Base-by-base conservation (phyloP, 768 basidiomycete species). In the Cubamyces lactineus region DNA sequence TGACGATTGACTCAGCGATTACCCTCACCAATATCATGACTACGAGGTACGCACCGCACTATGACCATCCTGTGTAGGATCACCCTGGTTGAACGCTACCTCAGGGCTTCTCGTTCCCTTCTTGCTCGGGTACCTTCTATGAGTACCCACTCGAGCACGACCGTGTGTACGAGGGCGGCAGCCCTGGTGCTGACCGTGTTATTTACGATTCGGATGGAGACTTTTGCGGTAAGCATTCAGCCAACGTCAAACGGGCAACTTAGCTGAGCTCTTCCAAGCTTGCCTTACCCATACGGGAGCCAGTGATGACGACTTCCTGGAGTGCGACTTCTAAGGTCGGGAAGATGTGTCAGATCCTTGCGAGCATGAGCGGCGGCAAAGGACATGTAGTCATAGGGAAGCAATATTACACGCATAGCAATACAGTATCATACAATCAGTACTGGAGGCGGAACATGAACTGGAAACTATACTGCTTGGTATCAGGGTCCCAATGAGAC, bases 401-500 rank as follows among this genome's bases (percentile, higher is more conserved):
- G 24, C 34, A 43, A 28, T 45, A 49, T 45, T 57, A 59, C 51
- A 57, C 23, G 19, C 30, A 26, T 30, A 50, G 11, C 51, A 39
- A 67, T 65, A 66, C 59, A 66, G 28, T 50, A 60, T 41, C 17
- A 67, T 24, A 63, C 46, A 55, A 69, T 74, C 66, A 77, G 67
- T 75, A 75, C 24, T 70, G 64, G 65, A 88, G 77, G 68, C 88
- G 85, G 79, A 95, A 98, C 87, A 98, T 91, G 80, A 98, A 96
- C 76, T 97, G 96, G 81, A 96, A 96, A 73, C 89, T 93, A 75
- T 95, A 96, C 76, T 97, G 94, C 77, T 98, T 98, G 53, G 95
- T 96, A 73, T 99, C 96, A n/a, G 92, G 87, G 73, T 98, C 97
- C 97, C 96, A 98, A 71, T 98, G 92, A 42, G 96, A 96, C 97